Evolutionary conservation across 305 asterid species (phyloP).

Genomic region (Nicotiana rustica): DNA sequence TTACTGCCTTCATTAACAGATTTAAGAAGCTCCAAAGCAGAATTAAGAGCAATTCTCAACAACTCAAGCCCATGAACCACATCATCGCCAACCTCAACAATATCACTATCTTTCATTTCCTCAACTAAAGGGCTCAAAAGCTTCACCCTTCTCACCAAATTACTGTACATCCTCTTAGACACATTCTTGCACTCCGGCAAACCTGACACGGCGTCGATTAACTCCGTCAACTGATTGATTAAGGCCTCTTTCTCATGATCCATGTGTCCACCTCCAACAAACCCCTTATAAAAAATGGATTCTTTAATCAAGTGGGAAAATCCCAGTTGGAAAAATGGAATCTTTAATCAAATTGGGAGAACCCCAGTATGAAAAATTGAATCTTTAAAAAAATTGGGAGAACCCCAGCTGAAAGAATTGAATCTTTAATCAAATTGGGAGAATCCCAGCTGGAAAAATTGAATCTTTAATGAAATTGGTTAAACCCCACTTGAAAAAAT

Average conservation of each 20-base stretch:
- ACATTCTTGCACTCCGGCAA: conserved; percentile 85
- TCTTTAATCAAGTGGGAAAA: background rate
- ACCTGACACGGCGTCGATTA: conserved; percentile 56
- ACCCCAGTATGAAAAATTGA: background rate
- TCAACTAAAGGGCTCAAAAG: conserved; percentile 88
- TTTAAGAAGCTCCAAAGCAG: conserved; percentile 73
- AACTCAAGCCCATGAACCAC: conserved; percentile 64
- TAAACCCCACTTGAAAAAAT: background rate
- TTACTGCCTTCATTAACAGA: conserved; percentile 83
- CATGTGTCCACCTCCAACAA: conserved; percentile 44
- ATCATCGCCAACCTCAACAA: conserved; percentile 57
- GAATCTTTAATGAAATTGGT: background rate
- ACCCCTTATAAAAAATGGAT: conserved; percentile 40
- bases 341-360: background rate
- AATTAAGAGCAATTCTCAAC: conserved; percentile 61
- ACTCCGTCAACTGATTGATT: conserved; percentile 68
- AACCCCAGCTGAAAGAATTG: conserved; percentile 5
- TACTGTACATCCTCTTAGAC: conserved; percentile 69
- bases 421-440: background rate
- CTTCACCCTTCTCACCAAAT: conserved; percentile 84
- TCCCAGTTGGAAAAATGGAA: background rate
- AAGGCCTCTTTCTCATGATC: conserved; percentile 48
- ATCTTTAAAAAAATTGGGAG: background rate
- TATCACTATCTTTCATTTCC: conserved; percentile 73
- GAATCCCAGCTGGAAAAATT: conserved; percentile 16